phyloP scores from a whole-genome alignment of 2,329 filamentous ascomycete genomes.

The Alternaria longipes region DNA sequence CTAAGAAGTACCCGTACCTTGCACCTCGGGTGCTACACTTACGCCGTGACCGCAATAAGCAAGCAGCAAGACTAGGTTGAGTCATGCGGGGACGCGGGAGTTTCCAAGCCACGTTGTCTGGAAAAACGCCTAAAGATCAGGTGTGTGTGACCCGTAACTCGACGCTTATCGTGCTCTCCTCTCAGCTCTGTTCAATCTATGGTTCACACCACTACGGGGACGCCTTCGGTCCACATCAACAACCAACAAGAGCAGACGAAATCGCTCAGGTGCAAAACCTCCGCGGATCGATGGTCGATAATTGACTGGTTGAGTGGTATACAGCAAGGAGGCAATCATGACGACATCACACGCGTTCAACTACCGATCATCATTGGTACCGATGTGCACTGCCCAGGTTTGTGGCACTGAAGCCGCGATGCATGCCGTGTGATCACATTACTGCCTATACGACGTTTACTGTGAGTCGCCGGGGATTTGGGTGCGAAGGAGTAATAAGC shows the following conservation, averaged over 20 bases:
- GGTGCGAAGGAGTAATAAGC: background rate
- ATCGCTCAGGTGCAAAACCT: background rate
- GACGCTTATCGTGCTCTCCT: background rate
- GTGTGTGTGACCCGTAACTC: background rate
- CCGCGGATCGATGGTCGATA: background rate
- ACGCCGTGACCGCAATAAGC: slow-evolving; percentile 7
- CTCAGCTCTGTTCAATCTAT: background rate
- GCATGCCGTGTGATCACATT: background rate
- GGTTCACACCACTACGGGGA: background rate
- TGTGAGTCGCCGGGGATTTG: background rate
- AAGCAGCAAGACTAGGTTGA: slow-evolving; percentile 5
- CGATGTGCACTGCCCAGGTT: background rate
- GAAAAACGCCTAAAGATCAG: background rate
- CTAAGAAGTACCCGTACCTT: slow-evolving; percentile 14
- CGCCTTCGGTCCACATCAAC: background rate
- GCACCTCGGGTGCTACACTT: slow-evolving; percentile 14
- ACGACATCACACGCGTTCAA: background rate
- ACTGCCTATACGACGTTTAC: background rate
- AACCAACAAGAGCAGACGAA: background rate
- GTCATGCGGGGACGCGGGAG: slow-evolving; percentile 11
- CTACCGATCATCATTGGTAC: slow-evolving; percentile 3
- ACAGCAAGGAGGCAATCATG: slow-evolving; percentile 2
- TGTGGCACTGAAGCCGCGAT: slow-evolving; percentile 1
- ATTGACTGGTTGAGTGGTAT: background rate
- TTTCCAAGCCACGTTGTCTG: slow-evolving; percentile 5